Evolutionary conservation across 495 filamentous ascomycete species (phyloP), one percentile per base, ranked within the genome.

Genomic region (Penicillium nucicola): DNA sequence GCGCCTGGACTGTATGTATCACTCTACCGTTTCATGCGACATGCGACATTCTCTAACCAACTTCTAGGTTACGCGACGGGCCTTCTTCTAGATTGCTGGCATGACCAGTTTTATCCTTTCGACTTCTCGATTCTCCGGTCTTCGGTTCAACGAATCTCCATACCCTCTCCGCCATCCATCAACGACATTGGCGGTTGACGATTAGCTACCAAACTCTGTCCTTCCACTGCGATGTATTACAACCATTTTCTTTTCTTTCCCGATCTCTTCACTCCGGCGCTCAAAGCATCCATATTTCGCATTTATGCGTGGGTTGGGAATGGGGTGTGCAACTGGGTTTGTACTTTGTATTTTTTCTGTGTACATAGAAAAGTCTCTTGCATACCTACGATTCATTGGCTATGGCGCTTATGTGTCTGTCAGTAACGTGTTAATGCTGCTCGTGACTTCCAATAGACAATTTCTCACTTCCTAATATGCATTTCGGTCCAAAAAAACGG

Each of bases 1-100:
- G 89, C 48, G 80, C 70, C 43, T 98, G 93, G 93, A 83, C 89
- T 58, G 90, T 97, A 84, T 61, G 87, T 82, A 50, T 37, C 20
- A 31, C 10, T 10, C 13, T 13, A 34, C 30, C 42, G 4, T 23
- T n/a, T 23, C 22, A 30, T 33, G 18, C 15, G 46, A 23, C 28
- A 9, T 42, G 51, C 28, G 37, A 69, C 80, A 68, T 77, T 59
- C 4, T 32, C 49, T 34, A n/a, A n/a, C n/a, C n/a, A n/a, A n/a
- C n/a, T 53, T 34, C 14, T 34, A 86, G 83, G 71, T 86, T 17
- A 73, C 78, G 35, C 74, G 78, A 55, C 80, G 79, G 62, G 74
- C 81, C 22, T 36, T 86, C 30, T 75, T 85, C 55, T 81, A 75
- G 69, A 62, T 44, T 40, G 32, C 53, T 51, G 43, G 40, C 42